phyloP scores from a whole-genome alignment of 1,284 basidiomycete species.

The Apiotrichum gracile region DNA sequence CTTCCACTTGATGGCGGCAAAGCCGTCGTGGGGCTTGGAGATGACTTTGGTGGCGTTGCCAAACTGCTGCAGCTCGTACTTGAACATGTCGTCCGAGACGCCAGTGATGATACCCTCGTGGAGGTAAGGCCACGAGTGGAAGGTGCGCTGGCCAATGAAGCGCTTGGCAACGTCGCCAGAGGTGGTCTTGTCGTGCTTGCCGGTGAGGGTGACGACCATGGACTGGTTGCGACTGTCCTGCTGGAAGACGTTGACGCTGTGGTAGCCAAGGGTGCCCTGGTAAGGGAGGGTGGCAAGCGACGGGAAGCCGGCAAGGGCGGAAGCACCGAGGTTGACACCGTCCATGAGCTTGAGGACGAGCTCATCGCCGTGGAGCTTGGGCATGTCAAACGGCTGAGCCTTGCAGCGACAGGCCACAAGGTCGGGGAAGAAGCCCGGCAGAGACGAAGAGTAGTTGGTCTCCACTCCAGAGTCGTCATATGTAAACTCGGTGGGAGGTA shows the following conservation, averaged over 20 bases:
- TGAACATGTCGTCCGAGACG: slow-evolving; percentile 81
- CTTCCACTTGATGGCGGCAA: slow-evolving; percentile 66
- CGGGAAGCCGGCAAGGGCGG: slow-evolving; percentile 91
- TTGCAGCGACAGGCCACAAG: slow-evolving; percentile 73
- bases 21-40: slow-evolving; percentile 62
- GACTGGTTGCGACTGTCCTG: slow-evolving; percentile 84
- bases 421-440: slow-evolving; percentile 91
- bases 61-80: slow-evolving; percentile 64
- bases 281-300: slow-evolving; percentile 85
- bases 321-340: slow-evolving; percentile 78
- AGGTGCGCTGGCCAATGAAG: slow-evolving; percentile 72
- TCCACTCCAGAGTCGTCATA: slow-evolving; percentile 61
- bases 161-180: slow-evolving; percentile 66
- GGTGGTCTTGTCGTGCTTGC: slow-evolving; percentile 61
- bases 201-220: slow-evolving; percentile 81
- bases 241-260: slow-evolving; percentile 91
- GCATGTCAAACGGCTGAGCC: slow-evolving; percentile 76
- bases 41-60: slow-evolving; percentile 57
- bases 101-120: slow-evolving; percentile 83
- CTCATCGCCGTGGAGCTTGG: slow-evolving; percentile 76
- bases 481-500: slow-evolving; percentile 66
- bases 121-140: slow-evolving; percentile 89
- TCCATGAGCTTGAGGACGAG: slow-evolving; percentile 81
- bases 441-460: slow-evolving; percentile 74
- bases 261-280: slow-evolving; percentile 67